Conservation (phyloP, 495 filamentous ascomycete genomes). For the Tetracladium setigerum region DNA sequence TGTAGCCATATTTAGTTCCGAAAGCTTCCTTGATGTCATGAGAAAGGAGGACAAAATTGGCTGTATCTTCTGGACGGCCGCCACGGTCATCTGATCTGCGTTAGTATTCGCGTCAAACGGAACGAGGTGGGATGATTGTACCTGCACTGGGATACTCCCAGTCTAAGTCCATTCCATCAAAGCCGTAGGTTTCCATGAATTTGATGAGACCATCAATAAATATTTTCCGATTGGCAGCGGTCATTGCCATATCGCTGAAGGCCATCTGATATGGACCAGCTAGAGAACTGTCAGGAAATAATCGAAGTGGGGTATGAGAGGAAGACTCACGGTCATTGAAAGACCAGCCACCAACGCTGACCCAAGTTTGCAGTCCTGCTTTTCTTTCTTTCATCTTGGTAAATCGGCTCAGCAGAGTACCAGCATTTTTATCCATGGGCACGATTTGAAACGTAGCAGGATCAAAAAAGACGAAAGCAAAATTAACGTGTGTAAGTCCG, state of each 20-base stretch:
- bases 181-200: conserved; percentile 38
- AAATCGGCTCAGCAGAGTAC: conserved; percentile 1
- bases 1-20: neutral
- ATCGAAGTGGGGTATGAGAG: no score
- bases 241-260: conserved; percentile 26
- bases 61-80: conserved; percentile 31
- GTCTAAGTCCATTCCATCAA: conserved; percentile 49
- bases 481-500: conserved; percentile 18
- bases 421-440: conserved; percentile 4
- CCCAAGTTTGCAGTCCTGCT: conserved; percentile 25
- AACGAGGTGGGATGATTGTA: conserved; percentile 9
- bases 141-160: conserved; percentile 42
- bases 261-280: no score
- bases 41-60: conserved; percentile 36
- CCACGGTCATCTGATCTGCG: conserved; percentile 40
- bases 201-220: conserved; percentile 35
- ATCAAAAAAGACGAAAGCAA: conserved; percentile 18
- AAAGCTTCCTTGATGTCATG: conserved; percentile 10
- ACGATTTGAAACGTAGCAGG: conserved; percentile 9
- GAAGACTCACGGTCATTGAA: conserved; percentile 36
- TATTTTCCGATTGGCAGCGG: conserved; percentile 18
- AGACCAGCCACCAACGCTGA: conserved; percentile 38
- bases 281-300: no score
- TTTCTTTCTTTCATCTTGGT: conserved; percentile 11
- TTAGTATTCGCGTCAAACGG: no score